These are phyloP conservation scores for Yamadazyma phyllophila DNA, from an alignment of 805 yeast genomes.

Conservation along the genomic window DNA sequence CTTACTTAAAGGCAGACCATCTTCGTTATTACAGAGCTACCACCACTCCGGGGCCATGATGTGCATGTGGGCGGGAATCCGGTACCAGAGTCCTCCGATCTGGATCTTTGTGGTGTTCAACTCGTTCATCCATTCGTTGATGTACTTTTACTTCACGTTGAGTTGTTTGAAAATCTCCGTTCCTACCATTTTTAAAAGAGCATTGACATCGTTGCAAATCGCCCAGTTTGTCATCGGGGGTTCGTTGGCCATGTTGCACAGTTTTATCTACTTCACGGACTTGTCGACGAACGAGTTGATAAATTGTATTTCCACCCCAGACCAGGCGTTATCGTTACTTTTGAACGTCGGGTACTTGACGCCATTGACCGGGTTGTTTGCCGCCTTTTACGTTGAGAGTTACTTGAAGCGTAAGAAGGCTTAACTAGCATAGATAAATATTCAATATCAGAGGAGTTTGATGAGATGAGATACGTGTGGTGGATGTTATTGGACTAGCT, in stretches of 20 bases:
- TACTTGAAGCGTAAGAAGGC: slow-evolving; percentile 32
- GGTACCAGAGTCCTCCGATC: slow-evolving; percentile 70
- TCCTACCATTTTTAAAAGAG: slow-evolving; percentile 55
- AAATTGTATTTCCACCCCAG: slow-evolving; percentile 54
- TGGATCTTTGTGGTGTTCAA: slow-evolving; percentile 80
- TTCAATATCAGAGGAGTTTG: not conserved
- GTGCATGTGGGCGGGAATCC: slow-evolving; percentile 77
- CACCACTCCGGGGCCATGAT: slow-evolving; percentile 81
- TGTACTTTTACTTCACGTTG: slow-evolving; percentile 68
- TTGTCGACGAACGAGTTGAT: slow-evolving; percentile 32
- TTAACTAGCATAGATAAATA: not conserved
- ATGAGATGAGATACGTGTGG: too few relatives aligned
- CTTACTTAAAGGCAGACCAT: slow-evolving; percentile 63
- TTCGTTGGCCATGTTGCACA: slow-evolving; percentile 59
- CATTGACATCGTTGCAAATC: slow-evolving; percentile 65
- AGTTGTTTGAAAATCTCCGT: slow-evolving; percentile 57
- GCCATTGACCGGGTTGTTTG: slow-evolving; percentile 66
- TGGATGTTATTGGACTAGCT: too few relatives aligned
- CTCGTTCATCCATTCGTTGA: slow-evolving; percentile 72
- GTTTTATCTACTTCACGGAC: slow-evolving; percentile 60
- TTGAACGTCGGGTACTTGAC: slow-evolving; percentile 64
- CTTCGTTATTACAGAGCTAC: slow-evolving; percentile 66
- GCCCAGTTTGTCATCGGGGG: slow-evolving; percentile 70
- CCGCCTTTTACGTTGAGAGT: slow-evolving; percentile 61
- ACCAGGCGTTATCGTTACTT: slow-evolving; percentile 59